Base-by-base conservation (phyloP, 208 protist species). In the Leptomonas pyrrhocoris region DNA sequence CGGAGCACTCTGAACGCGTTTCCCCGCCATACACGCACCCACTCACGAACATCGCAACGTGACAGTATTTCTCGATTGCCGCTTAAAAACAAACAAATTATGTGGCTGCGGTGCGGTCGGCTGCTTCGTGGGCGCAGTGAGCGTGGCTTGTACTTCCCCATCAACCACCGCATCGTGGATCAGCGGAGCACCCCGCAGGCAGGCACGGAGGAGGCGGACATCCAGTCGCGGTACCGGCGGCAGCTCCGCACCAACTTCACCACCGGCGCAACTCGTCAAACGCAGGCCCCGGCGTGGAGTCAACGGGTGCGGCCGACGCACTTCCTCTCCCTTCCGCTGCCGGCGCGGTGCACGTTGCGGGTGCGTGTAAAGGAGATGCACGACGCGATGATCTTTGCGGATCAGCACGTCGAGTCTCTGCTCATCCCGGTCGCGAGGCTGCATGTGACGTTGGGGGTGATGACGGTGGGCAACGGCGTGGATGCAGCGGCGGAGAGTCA, bases 61-160 rank as follows among this genome's bases (percentile, higher is more conserved):
- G 9, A 9, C 34, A 38, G 7, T 38, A 38, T 9, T 9, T 38
- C 9, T 12, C 34, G 3, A 9, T 38, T 38, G 34, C 3, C 34
- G 9, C n/a, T n/a, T n/a, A n/a, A n/a, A n/a, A n/a, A n/a, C n/a
- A n/a, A n/a, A n/a, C n/a, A 38, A 9, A 38, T 27, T 8, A 74
- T 64, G 73, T 84, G 83, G 83, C 45, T 88, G 66, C 66, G 73
- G 12, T 64, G 81, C 51, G 60, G 57, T 30, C 60, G 74, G 42
- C 6, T 55, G 27, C 60, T 83, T 16, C 57, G 74, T 25, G 80
- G 76, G 28, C 75, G 73, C 25, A 68, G 73, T 40, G 88, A 91
- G 65, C 78, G 79, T 16, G 91, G 91, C 19, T 77, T 96, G 55
- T 96, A 94, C 75, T 96, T 94, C 68, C 92, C 92, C 61, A 94